phyloP scores from a whole-genome alignment of 805 yeast species.

The Barnettozyma botsteinii region DNA sequence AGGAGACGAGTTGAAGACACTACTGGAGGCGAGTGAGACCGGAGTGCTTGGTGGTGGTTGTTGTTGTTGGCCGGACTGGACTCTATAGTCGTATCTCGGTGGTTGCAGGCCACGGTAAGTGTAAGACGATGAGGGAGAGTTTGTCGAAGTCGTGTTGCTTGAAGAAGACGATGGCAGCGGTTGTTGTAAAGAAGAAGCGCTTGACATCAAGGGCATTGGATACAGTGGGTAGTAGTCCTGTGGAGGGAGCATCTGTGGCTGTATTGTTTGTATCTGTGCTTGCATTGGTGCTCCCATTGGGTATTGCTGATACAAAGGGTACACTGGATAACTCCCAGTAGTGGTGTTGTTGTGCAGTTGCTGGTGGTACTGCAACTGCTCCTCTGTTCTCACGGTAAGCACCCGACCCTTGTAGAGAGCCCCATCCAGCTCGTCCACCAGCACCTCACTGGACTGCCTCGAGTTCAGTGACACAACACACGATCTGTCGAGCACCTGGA shows the following conservation, averaged over 20 bases:
- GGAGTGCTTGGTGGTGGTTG: too few relatives aligned
- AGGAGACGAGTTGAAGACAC: conserved; percentile 7
- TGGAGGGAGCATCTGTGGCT: background rate
- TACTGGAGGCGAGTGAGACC: background rate
- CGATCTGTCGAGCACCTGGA: conserved; percentile 14
- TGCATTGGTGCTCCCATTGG: too few relatives aligned
- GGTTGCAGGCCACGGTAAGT: too few relatives aligned
- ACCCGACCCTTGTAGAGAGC: conserved; percentile 14
- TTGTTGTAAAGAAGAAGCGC: too few relatives aligned
- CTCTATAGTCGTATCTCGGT: too few relatives aligned
- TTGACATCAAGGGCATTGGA: background rate
- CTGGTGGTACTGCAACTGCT: conserved; percentile 1
- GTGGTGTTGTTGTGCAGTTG: background rate
- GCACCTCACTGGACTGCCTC: conserved; percentile 5
- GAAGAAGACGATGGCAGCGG: conserved; percentile 1
- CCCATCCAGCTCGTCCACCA: conserved; percentile 15
- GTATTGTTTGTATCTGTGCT: background rate
- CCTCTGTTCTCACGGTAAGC: conserved; percentile 9
- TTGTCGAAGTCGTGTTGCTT: background rate
- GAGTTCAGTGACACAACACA: conserved; percentile 14
- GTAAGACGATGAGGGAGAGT: background rate
- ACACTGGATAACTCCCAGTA: background rate
- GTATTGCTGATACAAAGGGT: background rate
- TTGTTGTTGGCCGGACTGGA: too few relatives aligned
- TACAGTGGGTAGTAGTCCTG: background rate